These are phyloP conservation scores for Diplodia mutila DNA, from an alignment of 2,329 filamentous ascomycete genomes.

Conservation along the genomic window DNA sequence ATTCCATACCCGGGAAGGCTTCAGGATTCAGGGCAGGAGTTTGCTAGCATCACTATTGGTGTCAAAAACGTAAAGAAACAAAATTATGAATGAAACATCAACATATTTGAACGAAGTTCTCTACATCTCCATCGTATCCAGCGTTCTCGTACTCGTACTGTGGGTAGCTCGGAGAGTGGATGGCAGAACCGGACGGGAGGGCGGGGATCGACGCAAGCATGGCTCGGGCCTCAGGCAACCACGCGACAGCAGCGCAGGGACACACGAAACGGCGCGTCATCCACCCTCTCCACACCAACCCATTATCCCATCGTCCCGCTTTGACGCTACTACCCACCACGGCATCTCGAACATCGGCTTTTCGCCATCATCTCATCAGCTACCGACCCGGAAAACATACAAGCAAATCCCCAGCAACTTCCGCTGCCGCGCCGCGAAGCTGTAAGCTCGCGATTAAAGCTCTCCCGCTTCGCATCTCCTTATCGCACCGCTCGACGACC, in stretches of 20 bases:
- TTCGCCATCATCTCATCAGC: neutral
- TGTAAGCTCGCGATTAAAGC: neutral
- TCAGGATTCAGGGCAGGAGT: neutral
- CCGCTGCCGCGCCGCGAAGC: neutral
- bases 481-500: neutral
- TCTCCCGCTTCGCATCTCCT: neutral
- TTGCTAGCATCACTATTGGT: neutral
- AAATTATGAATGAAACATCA: neutral
- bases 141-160: neutral
- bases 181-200: neutral
- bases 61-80: neutral
- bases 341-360: neutral
- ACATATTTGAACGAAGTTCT: neutral
- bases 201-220: slow-evolving; percentile 8
- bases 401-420: neutral
- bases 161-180: no score
- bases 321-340: neutral
- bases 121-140: no score
- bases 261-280: neutral
- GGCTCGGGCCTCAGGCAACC: neutral
- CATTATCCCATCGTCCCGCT: neutral
- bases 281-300: neutral
- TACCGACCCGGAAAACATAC: neutral
- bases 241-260: neutral
- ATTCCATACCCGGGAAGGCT: slow-evolving; percentile 5